Evolutionary conservation across 805 yeast genomes (phyloP), one percentile per base, ranked within the genome.

Genomic region (Ogataea trehaloabstinens): DNA sequence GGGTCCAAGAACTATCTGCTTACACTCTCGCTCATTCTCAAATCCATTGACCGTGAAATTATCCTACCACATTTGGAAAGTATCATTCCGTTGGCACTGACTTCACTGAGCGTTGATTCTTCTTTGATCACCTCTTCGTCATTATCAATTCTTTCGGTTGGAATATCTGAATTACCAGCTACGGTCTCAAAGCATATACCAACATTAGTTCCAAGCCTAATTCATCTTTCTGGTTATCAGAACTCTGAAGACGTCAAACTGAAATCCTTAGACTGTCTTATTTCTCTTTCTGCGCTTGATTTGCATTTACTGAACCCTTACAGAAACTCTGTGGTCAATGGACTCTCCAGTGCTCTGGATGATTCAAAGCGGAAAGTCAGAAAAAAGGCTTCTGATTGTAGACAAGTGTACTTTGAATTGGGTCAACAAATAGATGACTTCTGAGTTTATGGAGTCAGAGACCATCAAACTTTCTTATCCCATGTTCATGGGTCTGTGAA

Each of bases 311-410:
- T 83, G 38, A 63, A 74, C 17, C 80, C 82, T 4, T 82, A 70
- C 52, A 77, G 74, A 54, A 56, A 55, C 4, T 60, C 58, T 8
- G 66, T 86, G 8, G 66, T 85, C 25, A 58, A 51, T 15, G 70
- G 67, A 11, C 62, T 85, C 31, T 66, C 64, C 1, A 56, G 53
- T 1, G 80, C 74, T 0, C 65, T 93, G 46, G 93, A 84, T 49
- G 96, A 91, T 58, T 72, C 70, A 34, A 82, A 71, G 55, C 74
- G 99, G 59, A 64, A 61, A 2, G 86, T 91, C 2, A 75, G 99
- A 55, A 82, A 79, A 56, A 70, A 77, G 36, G 84, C 91, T 5
- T 80, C 85, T 37, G 88, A 84, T 49, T 78, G 91, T 38, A 76
- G 96, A 54, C 97, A 91, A 56, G 66, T 71, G 0, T 82, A 77